phyloP scores from a whole-genome alignment of 805 yeast species.

The Torulaspora gathmanii region DNA sequence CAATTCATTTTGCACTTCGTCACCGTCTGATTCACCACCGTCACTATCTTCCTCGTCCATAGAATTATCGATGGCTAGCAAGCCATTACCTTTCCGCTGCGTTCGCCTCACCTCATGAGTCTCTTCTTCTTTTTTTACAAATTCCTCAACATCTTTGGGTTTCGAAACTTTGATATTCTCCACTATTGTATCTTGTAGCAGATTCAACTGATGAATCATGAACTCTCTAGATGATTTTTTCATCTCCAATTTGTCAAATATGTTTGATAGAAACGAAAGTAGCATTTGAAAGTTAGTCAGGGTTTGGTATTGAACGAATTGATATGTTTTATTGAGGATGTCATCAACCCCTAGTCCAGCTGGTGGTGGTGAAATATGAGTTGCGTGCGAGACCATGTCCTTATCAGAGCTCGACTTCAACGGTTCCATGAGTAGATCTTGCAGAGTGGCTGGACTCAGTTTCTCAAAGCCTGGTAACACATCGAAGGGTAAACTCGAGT shows the following conservation, averaged over 20 bases:
- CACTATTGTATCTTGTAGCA: slow-evolving; percentile 22
- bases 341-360: slow-evolving; percentile 1
- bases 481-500: slow-evolving; percentile 9
- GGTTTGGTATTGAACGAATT: slow-evolving; percentile 30
- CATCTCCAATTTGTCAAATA: slow-evolving; percentile 29
- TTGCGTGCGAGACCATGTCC: neutral
- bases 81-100: slow-evolving; percentile 1
- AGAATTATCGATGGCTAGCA: slow-evolving; percentile 7
- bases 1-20: slow-evolving; percentile 26
- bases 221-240: slow-evolving; percentile 27
- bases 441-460: slow-evolving; percentile 8
- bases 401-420: slow-evolving; percentile 3
- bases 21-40: slow-evolving; percentile 12
- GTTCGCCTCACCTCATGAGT: slow-evolving; percentile 2
- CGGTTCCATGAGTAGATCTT: slow-evolving; percentile 16
- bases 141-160: slow-evolving; percentile 21
- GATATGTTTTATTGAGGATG: slow-evolving; percentile 17
- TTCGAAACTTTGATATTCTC: slow-evolving; percentile 21
- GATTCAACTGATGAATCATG: slow-evolving; percentile 23
- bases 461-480: slow-evolving; percentile 15
- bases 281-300: slow-evolving; percentile 27
- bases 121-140: slow-evolving; percentile 15
- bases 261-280: slow-evolving; percentile 22
- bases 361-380: neutral
- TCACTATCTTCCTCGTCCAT: slow-evolving; percentile 9